Percentiles rank a stretch among this genome's conserved stretches.
These are phyloP conservation scores for Ogataea paraovalis DNA, from an alignment of 805 yeast genomes.

Conservation along the genomic window DNA sequence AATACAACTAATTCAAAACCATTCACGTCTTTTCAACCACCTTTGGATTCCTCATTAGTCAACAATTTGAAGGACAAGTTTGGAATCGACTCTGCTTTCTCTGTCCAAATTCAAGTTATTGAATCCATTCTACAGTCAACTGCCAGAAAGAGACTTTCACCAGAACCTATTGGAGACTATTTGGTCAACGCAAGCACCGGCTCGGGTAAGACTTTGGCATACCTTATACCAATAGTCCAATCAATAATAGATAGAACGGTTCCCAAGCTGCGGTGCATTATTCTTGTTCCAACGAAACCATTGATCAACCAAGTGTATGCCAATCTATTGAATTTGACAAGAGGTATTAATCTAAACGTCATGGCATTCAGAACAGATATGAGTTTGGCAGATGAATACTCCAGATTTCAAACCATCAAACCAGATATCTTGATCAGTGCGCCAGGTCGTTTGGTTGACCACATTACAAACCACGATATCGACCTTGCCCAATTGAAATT, in stretches of 20 bases:
- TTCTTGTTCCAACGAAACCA: slow-evolving; percentile 88
- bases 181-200: slow-evolving; percentile 94
- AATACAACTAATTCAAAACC: slow-evolving; percentile 43
- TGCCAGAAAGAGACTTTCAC: slow-evolving; percentile 37
- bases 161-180: slow-evolving; percentile 66
- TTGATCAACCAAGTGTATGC: slow-evolving; percentile 75
- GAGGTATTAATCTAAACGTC: slow-evolving; percentile 64
- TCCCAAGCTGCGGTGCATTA: slow-evolving; percentile 68
- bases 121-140: slow-evolving; percentile 45
- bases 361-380: slow-evolving; percentile 54
- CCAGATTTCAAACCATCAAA: slow-evolving; percentile 35
- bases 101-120: slow-evolving; percentile 70
- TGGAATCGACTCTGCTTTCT: slow-evolving; percentile 58
- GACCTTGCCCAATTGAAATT: slow-evolving; percentile 51
- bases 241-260: slow-evolving; percentile 58
- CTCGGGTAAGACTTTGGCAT: slow-evolving; percentile 91
- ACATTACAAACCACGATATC: slow-evolving; percentile 42
- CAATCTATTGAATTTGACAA: slow-evolving; percentile 55
- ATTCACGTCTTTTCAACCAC: slow-evolving; percentile 44
- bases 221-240: slow-evolving; percentile 78
- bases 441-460: slow-evolving; percentile 84
- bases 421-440: slow-evolving; percentile 73
- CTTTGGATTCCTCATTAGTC: slow-evolving; percentile 39
- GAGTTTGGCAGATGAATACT: slow-evolving; percentile 59
- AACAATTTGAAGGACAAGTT: slow-evolving; percentile 40